Percentiles rank a stretch among this genome's conserved stretches.
Conservation (phyloP, 192 early-diverging fungal genomes). For the Coemansia sp. region DNA sequence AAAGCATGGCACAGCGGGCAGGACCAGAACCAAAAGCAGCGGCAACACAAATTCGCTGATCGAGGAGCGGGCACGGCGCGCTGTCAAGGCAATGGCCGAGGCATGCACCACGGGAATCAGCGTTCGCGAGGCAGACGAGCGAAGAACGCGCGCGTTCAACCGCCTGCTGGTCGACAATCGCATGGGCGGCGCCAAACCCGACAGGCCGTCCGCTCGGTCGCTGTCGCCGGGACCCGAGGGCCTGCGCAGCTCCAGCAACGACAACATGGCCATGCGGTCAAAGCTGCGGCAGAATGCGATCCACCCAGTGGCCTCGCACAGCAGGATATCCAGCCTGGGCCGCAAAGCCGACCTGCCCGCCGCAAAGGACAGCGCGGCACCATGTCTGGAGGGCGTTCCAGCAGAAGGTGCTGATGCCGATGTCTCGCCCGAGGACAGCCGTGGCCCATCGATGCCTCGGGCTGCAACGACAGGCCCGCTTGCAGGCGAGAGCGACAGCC, state of each 20-base stretch:
- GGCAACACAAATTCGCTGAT: constrained; percentile 13
- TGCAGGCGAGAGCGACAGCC: constrained; percentile 32
- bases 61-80: constrained; percentile 48
- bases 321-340: not conserved
- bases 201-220: not conserved
- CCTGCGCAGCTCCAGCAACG: constrained; percentile 9
- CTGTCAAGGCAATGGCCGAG: constrained; percentile 48
- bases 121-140: constrained; percentile 37
- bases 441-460: not conserved
- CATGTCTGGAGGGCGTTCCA: not conserved
- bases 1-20: not conserved
- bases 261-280: constrained; percentile 5
- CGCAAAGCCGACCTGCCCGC: not conserved
- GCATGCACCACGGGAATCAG: constrained; percentile 45
- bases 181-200: not conserved
- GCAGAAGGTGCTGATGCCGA: not conserved
- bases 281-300: constrained; percentile 13
- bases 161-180: constrained; percentile 30
- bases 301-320: constrained; percentile 30
- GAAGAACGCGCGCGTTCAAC: constrained; percentile 23
- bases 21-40: not conserved
- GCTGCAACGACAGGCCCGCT: constrained; percentile 2
- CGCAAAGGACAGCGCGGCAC: not conserved
- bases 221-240: constrained; percentile 9
- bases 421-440: not conserved